phyloP scores from a whole-genome alignment of 495 filamentous ascomycete genomes.

The Aspergillus bridgeri region DNA sequence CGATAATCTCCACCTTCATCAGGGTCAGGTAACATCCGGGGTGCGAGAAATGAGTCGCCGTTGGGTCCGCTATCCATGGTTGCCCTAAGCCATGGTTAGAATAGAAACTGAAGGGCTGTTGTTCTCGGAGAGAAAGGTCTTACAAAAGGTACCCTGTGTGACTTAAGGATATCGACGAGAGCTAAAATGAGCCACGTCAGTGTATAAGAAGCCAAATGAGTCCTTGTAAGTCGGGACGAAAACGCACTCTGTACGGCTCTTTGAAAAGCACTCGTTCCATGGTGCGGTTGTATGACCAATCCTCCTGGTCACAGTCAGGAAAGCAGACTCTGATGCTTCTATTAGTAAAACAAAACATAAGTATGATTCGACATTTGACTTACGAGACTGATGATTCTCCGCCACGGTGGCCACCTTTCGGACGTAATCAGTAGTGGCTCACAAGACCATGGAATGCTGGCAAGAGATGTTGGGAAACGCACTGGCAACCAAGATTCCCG shows the following conservation, averaged over 20 bases:
- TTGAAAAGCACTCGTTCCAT: constrained; percentile 38
- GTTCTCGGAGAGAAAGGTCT: constrained; percentile 9
- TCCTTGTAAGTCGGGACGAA: neutral
- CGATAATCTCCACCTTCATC: constrained; percentile 34
- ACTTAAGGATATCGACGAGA: constrained; percentile 40
- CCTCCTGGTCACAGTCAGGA: constrained; percentile 32
- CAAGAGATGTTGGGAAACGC: constrained; percentile 8
- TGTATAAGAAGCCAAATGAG: neutral
- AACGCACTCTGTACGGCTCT: constrained; percentile 34
- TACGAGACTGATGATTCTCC: constrained; percentile 36
- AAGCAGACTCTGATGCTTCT: constrained; percentile 29
- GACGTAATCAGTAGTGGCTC: constrained; percentile 11
- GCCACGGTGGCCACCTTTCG: constrained; percentile 31
- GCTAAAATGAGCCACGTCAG: constrained; percentile 20
- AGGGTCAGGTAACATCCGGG: constrained; percentile 33
- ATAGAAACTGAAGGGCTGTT: constrained; percentile 16
- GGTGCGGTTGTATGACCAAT: constrained; percentile 35
- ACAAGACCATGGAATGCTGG: neutral
- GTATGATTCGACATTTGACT: constrained; percentile 6
- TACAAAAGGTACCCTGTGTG: constrained; percentile 40
- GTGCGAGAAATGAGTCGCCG: constrained; percentile 35
- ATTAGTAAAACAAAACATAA: neutral
- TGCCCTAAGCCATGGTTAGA: constrained; percentile 19
- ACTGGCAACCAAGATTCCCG: constrained; percentile 40
- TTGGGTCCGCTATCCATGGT: constrained; percentile 39